These are phyloP conservation scores for Dendryphion nanum DNA, from an alignment of 2,329 filamentous ascomycete genomes.

Conservation along the genomic window DNA sequence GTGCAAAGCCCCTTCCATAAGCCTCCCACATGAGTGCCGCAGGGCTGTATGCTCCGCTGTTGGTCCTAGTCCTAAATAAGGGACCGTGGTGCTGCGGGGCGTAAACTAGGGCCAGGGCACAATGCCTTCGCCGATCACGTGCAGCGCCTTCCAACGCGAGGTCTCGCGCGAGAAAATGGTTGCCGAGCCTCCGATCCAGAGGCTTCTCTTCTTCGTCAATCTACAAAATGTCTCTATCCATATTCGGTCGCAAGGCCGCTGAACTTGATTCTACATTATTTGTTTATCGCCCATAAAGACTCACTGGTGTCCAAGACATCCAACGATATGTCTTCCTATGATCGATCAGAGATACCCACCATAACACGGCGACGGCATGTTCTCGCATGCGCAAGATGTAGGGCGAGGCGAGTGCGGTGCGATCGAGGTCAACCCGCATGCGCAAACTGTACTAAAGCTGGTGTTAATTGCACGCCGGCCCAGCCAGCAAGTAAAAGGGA, in stretches of 20 bases:
- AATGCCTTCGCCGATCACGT: constrained; percentile 10
- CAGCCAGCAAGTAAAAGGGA: constrained; percentile 14
- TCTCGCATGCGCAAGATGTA: constrained; percentile 19
- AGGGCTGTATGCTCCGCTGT: constrained; percentile 6
- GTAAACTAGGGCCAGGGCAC: constrained; percentile 8
- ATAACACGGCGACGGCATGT: constrained; percentile 22
- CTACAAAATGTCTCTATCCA: constrained; percentile 1
- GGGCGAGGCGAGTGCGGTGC: constrained; percentile 21
- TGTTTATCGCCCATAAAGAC: background rate
- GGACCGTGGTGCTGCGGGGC: constrained; percentile 2
- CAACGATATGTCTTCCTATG: no score
- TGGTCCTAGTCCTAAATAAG: constrained; percentile 5
- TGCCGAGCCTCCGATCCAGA: constrained; percentile 1
- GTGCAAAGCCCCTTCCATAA: background rate
- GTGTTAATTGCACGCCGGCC: constrained; percentile 16
- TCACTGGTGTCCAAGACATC: no score
- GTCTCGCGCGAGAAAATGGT: constrained; percentile 8
- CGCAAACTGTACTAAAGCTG: constrained; percentile 19
- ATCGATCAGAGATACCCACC: constrained; percentile 14
- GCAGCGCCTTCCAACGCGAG: background rate
- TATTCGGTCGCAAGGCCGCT: background rate
- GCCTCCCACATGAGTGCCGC: constrained; percentile 2
- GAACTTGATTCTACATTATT: background rate
- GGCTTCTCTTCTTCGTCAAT: constrained; percentile 1
- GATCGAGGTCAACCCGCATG: constrained; percentile 21